Conservation (phyloP, 2,329 filamentous ascomycete genomes). For the Penicillium sp. region DNA sequence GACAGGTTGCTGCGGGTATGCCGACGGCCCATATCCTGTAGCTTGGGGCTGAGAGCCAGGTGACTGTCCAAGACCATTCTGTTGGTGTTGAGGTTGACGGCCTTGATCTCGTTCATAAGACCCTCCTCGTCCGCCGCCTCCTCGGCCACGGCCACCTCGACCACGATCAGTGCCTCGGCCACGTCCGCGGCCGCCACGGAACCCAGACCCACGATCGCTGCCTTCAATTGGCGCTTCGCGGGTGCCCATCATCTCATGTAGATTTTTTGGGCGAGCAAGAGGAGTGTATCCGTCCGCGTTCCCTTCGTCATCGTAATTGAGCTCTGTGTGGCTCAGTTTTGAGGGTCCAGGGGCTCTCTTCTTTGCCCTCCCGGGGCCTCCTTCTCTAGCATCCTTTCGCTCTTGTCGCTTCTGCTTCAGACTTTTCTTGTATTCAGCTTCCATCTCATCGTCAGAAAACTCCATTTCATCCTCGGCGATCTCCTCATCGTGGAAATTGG, state of each 20-base stretch:
- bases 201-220: constrained; percentile 32
- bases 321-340: constrained; percentile 39
- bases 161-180: constrained; percentile 40
- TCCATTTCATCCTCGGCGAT: constrained; percentile 78
- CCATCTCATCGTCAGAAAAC: constrained; percentile 94
- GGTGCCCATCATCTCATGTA: constrained; percentile 47
- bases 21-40: constrained; percentile 18
- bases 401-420: constrained; percentile 60
- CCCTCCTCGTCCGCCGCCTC: constrained; percentile 28
- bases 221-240: constrained; percentile 36
- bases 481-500: constrained; percentile 92
- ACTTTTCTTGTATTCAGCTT: constrained; percentile 69
- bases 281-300: constrained; percentile 58
- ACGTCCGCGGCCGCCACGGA: constrained; percentile 46
- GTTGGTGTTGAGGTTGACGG: constrained; percentile 26
- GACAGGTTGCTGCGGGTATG: constrained; percentile 23
- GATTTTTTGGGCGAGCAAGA: constrained; percentile 61
- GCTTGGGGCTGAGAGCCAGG: constrained; percentile 19
- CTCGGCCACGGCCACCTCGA: constrained; percentile 35
- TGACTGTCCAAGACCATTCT: constrained; percentile 23
- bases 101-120: constrained; percentile 26
- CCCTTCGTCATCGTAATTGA: constrained; percentile 62
- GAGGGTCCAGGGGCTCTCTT: constrained; percentile 35
- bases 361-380: constrained; percentile 31
- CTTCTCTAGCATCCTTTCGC: constrained; percentile 47